These are phyloP conservation scores for Jamesozyma piceae DNA, from an alignment of 805 yeast genomes.

Conservation along the genomic window DNA sequence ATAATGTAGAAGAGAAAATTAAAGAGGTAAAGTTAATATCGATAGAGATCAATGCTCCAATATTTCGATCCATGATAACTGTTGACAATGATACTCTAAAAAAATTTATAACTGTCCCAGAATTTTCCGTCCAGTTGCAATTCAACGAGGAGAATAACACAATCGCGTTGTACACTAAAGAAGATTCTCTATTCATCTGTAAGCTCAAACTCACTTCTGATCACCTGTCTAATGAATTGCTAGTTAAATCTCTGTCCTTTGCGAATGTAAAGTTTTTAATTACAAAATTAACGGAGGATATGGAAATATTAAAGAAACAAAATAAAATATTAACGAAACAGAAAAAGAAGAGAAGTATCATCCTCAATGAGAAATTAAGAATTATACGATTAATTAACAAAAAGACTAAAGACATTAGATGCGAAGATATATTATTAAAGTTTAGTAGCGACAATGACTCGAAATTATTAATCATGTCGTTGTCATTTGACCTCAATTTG, in stretches of 20 bases:
- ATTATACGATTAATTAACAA: conserved; percentile 1
- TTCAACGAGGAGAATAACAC: neutral
- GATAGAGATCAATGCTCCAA: neutral
- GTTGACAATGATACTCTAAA: neutral
- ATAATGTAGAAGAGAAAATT: neutral
- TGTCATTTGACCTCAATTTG: conserved; percentile 5
- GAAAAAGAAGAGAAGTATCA: neutral
- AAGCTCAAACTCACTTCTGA: neutral
- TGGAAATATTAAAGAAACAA: neutral
- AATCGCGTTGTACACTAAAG: neutral
- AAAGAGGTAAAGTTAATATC: neutral
- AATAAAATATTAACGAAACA: neutral
- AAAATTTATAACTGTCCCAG: neutral
- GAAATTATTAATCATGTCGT: neutral
- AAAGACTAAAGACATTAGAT: conserved; percentile 4
- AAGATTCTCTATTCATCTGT: neutral
- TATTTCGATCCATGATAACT: neutral
- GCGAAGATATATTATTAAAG: neutral
- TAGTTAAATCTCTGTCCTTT: neutral
- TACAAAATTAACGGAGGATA: neutral
- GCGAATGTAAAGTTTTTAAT: neutral
- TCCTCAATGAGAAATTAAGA: conserved; percentile 1
- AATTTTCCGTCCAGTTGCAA: neutral
- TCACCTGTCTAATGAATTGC: neutral
- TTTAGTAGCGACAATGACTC: neutral